These are phyloP conservation scores for Suillus paluster DNA, from an alignment of 768 basidiomycete species.

Conservation along the genomic window DNA sequence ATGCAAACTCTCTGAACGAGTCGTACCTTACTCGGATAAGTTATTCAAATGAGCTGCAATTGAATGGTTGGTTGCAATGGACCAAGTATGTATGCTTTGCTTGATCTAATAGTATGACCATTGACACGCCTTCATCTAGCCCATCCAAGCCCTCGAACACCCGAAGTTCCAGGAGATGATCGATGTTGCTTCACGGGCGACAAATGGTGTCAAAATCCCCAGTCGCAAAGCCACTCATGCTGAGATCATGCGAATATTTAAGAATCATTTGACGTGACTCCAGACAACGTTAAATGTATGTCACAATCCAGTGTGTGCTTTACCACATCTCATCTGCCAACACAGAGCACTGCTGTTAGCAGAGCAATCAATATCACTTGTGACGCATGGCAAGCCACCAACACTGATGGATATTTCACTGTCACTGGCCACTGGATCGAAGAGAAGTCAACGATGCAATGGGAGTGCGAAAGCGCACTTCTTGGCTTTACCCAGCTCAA, in stretches of 20 bases:
- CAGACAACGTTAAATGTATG: conserved; percentile 24
- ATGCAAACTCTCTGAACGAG: conserved; percentile 14
- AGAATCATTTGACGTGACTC: conserved; percentile 20
- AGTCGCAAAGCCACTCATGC: conserved; percentile 36
- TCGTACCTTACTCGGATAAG: conserved; percentile 37
- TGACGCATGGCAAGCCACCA: conserved; percentile 46
- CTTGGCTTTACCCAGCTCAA: conserved; percentile 44
- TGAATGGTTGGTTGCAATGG: conserved; percentile 44
- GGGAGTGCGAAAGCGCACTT: conserved; percentile 36
- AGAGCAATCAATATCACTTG: conserved; percentile 41
- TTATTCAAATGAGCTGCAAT: conserved; percentile 20
- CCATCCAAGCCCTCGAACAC: conserved; percentile 33
- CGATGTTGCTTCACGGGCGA: conserved; percentile 36
- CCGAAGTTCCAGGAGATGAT: conserved; percentile 38
- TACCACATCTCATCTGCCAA: not conserved
- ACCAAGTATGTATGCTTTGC: conserved; percentile 40
- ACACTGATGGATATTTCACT: conserved; percentile 42
- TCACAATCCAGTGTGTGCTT: not conserved
- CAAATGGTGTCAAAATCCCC: conserved; percentile 36
- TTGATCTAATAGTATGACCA: not conserved
- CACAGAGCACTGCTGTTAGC: conserved; percentile 20
- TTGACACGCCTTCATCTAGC: conserved; percentile 13
- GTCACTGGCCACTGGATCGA: conserved; percentile 46
- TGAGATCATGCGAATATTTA: conserved; percentile 24
- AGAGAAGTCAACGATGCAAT: conserved; percentile 27